These are phyloP conservation scores for Chrysoporthe deuterocubensis DNA, from an alignment of 2,329 filamentous ascomycete species.

Conservation along the genomic window DNA sequence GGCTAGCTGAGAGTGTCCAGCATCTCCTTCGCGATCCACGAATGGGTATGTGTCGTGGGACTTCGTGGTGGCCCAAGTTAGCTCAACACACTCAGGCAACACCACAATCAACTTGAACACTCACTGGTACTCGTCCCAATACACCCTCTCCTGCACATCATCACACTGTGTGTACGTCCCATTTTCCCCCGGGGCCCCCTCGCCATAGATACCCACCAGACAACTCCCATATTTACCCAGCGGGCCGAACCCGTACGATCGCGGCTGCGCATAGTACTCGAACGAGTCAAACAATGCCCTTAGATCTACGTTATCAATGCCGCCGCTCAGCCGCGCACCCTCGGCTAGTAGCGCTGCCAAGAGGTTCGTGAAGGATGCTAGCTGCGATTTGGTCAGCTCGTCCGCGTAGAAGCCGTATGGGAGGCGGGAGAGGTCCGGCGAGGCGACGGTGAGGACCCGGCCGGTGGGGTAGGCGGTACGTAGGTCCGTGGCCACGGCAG, in stretches of 20 bases:
- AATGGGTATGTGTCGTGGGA: conserved; percentile 10
- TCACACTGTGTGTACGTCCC: conserved; percentile 12
- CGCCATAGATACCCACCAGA: conserved; percentile 14
- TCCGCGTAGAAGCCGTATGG: conserved; percentile 17
- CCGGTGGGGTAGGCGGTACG: background rate
- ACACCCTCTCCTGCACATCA: conserved; percentile 11
- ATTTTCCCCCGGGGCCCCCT: conserved; percentile 1
- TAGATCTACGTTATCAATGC: conserved; percentile 4
- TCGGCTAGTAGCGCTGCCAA: conserved; percentile 11
- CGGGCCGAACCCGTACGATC: background rate
- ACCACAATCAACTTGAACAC: background rate
- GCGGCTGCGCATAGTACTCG: conserved; percentile 14
- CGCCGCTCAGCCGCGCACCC: background rate
- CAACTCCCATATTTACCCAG: conserved; percentile 17
- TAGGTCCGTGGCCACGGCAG: background rate
- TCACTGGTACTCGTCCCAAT: conserved; percentile 18
- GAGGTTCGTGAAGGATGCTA: conserved; percentile 2
- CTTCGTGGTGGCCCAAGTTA: background rate
- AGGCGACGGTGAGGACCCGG: conserved; percentile 10
- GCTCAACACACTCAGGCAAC: background rate
- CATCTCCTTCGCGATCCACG: conserved; percentile 13
- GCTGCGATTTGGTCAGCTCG: background rate
- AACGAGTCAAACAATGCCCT: conserved; percentile 6
- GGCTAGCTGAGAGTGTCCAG: background rate
- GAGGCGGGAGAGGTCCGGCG: conserved; percentile 7